Conservation (phyloP, 176 grass and related monocot species). For the Oryza australiensis region DNA sequence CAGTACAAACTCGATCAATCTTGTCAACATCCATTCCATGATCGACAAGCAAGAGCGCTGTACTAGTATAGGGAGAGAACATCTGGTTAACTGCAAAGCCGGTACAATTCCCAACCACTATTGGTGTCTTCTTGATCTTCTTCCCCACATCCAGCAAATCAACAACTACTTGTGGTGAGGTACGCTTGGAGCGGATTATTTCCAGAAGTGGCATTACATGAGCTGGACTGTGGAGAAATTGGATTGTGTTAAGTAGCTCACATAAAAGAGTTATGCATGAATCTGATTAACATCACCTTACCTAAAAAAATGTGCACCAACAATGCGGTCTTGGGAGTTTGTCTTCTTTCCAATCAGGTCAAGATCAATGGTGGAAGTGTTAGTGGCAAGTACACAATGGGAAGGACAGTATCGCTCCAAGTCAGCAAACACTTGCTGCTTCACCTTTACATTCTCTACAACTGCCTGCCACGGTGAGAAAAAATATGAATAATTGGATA, state of each 20-base stretch:
- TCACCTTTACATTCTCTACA: constrained; percentile 82
- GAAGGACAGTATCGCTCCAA: constrained; percentile 76
- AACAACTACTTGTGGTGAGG: constrained; percentile 78
- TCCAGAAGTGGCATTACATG: constrained; percentile 93
- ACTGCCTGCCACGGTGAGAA: constrained; percentile 50
- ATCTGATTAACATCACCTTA: constrained; percentile 32
- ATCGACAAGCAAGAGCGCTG: constrained; percentile 77
- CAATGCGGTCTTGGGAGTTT: constrained; percentile 72
- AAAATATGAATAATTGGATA: constrained; percentile 3
- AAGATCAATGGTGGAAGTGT: constrained; percentile 95
- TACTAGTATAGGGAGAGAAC: constrained; percentile 86
- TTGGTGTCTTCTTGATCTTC: constrained; percentile 91
- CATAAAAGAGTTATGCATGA: not conserved
- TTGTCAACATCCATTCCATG: constrained; percentile 85
- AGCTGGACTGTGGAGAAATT: constrained; percentile 58
- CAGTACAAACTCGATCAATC: constrained; percentile 77
- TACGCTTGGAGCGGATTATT: constrained; percentile 70
- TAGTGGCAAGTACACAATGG: constrained; percentile 86
- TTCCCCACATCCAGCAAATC: constrained; percentile 83
- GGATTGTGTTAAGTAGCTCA: not conserved
- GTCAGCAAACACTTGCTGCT: constrained; percentile 89
- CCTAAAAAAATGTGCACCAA: constrained; percentile 94
- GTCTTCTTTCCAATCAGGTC: constrained; percentile 87
- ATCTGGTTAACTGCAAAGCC: constrained; percentile 93
- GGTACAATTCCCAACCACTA: constrained; percentile 87